A percentile compares a stretch with the other conserved stretches of the same genome.
These are phyloP conservation scores for Cystobasidium tubakii DNA, from an alignment of 768 basidiomycete genomes.

Conservation along the genomic window DNA sequence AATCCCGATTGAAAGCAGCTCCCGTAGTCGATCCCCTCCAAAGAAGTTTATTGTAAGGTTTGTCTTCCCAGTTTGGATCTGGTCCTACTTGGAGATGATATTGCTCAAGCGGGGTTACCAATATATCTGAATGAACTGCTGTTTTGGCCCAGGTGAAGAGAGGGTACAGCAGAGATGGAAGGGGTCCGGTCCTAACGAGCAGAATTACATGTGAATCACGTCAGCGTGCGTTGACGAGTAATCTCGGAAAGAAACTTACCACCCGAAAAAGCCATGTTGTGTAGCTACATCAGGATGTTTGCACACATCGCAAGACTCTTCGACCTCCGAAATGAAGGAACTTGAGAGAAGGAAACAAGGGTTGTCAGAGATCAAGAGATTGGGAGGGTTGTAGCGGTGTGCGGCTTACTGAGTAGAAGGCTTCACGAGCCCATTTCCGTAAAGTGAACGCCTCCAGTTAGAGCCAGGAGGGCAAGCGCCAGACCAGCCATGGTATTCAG, in stretches of 20 bases:
- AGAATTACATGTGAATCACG: slow-evolving; percentile 5
- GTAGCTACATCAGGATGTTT: slow-evolving; percentile 47
- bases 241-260: slow-evolving; percentile 38
- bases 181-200: slow-evolving; percentile 36
- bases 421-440: not conserved
- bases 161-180: slow-evolving; percentile 39
- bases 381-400: not conserved
- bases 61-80: slow-evolving; percentile 86
- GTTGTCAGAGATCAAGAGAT: slow-evolving; percentile 13
- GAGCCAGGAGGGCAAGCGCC: slow-evolving; percentile 3
- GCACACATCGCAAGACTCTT: slow-evolving; percentile 49
- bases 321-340: slow-evolving; percentile 47
- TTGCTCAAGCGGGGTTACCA: slow-evolving; percentile 95
- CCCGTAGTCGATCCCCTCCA: slow-evolving; percentile 96
- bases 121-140: slow-evolving; percentile 75
- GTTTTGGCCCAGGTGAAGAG: slow-evolving; percentile 87
- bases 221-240: not conserved
- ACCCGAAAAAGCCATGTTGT: slow-evolving; percentile 47
- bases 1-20: slow-evolving; percentile 53
- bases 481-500: slow-evolving; percentile 4
- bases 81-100: slow-evolving; percentile 71
- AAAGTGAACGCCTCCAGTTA: slow-evolving; percentile 10
- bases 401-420: slow-evolving; percentile 37
- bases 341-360: slow-evolving; percentile 34
- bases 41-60: slow-evolving; percentile 66